These are phyloP conservation scores for Dioscorea cayenensis DNA, from an alignment of 116 monocot genomes.

Conservation along the genomic window DNA sequence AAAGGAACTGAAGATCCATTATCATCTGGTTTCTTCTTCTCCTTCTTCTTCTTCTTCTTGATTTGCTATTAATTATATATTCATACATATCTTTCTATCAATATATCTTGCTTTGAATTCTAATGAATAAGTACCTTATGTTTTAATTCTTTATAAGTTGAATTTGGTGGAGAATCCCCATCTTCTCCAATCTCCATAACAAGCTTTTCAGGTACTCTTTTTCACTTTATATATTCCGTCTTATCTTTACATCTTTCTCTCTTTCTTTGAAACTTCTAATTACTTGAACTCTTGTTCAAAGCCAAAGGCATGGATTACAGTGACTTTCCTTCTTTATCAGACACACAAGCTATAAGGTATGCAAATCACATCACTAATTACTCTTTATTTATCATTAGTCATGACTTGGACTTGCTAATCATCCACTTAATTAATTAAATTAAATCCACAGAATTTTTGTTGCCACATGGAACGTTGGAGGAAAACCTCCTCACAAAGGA, in stretches of 20 bases:
- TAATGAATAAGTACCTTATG: too few relatives aligned
- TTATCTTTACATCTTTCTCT: too few relatives aligned
- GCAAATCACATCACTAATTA: neutral
- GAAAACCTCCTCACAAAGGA: conserved; percentile 55
- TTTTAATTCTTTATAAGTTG: conserved; percentile 7
- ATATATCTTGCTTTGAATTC: too few relatives aligned
- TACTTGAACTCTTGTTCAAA: too few relatives aligned
- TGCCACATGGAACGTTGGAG: conserved; percentile 93
- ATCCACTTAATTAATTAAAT: neutral
- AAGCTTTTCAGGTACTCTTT: conserved; percentile 36
- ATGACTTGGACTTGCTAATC: too few relatives aligned
- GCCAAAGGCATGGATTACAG: conserved; percentile 3
- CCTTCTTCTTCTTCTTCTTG: neutral
- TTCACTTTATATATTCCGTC: neutral
- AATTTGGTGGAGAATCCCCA: conserved; percentile 16
- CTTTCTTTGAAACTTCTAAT: too few relatives aligned
- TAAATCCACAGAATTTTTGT: conserved; percentile 50
- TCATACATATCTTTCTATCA: too few relatives aligned
- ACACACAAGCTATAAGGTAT: conserved; percentile 35
- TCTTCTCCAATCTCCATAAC: conserved; percentile 24
- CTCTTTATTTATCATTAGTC: neutral
- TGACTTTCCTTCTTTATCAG: conserved; percentile 13
- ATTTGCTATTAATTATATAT: neutral
- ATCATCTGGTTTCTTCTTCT: neutral
- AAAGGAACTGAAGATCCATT: neutral